Evolutionary conservation across 495 filamentous ascomycete genomes (phyloP).

Genomic region (Neurospora sp.): DNA sequence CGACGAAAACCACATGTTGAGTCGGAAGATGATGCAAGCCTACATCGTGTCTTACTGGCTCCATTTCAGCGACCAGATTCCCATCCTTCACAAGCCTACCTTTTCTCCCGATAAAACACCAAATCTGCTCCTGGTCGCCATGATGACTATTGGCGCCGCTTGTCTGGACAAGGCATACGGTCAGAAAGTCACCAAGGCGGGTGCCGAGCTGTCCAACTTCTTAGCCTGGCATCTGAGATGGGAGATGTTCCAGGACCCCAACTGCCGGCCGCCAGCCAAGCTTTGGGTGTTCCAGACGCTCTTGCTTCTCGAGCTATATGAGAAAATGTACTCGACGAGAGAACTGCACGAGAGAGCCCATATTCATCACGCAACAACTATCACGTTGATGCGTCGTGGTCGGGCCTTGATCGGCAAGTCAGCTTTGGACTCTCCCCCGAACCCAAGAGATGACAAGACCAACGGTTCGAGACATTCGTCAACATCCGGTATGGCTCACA

Average conservation of each 20-base stretch:
- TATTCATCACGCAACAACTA: slow-evolving; percentile 91
- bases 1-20: slow-evolving; percentile 65
- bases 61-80: slow-evolving; percentile 89
- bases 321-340: slow-evolving; percentile 92
- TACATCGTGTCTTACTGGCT: slow-evolving; percentile 93
- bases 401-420: slow-evolving; percentile 87
- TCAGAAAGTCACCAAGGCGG: slow-evolving; percentile 56
- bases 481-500: slow-evolving; percentile 46
- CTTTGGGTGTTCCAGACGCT: slow-evolving; percentile 97
- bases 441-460: slow-evolving; percentile 53
- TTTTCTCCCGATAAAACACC: slow-evolving; percentile 82
- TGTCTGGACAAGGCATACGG: slow-evolving; percentile 78
- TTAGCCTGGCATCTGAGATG: slow-evolving; percentile 86
- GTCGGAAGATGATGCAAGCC: slow-evolving; percentile 86
- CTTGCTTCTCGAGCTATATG: slow-evolving; percentile 81
- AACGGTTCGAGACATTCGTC: slow-evolving; percentile 52
- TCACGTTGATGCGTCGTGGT: slow-evolving; percentile 90
- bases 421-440: slow-evolving; percentile 80
- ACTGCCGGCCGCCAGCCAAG: slow-evolving; percentile 89
- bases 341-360: slow-evolving; percentile 91
- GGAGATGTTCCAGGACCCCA: slow-evolving; percentile 83
- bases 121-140: slow-evolving; percentile 76
- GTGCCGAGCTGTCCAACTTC: slow-evolving; percentile 72
- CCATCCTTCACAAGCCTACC: slow-evolving; percentile 88
- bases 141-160: slow-evolving; percentile 88